A percentile compares a stretch with the other conserved stretches of the same genome.
phyloP scores from a whole-genome alignment of 2,329 filamentous ascomycete species.

The Trematosphaeria pertusa region DNA sequence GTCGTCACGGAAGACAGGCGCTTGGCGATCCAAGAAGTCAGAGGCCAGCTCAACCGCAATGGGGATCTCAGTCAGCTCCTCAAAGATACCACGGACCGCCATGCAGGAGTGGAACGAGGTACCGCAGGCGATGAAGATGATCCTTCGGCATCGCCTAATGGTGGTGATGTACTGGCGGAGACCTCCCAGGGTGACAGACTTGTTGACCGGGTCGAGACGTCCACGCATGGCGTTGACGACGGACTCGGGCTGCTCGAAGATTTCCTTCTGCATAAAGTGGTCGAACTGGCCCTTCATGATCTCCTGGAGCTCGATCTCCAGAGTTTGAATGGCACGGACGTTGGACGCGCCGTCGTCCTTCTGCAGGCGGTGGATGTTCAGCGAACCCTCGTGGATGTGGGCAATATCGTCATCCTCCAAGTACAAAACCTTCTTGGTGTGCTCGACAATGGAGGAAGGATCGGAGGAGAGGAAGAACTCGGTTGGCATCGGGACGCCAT shows the following conservation, averaged over 20 bases:
- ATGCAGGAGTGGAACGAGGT: slow-evolving; percentile 99
- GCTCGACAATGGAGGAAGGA: slow-evolving; percentile 97
- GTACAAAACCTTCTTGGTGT: slow-evolving; percentile 99
- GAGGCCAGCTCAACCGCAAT: slow-evolving; percentile 97
- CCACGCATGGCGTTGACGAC: slow-evolving; percentile 99
- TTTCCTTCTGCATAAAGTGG: slow-evolving; percentile 99
- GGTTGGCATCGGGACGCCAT: slow-evolving; percentile 95
- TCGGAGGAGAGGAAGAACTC: slow-evolving; percentile 99
- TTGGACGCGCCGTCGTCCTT: slow-evolving; percentile 98
- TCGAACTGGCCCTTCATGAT: slow-evolving; percentile 99
- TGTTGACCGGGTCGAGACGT: slow-evolving; percentile 91
- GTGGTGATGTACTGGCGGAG: slow-evolving; percentile 95
- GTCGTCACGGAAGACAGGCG: slow-evolving; percentile 98
- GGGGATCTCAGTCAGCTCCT: slow-evolving; percentile 97
- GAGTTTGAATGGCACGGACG: slow-evolving; percentile 96
- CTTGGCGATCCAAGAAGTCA: slow-evolving; percentile 95
- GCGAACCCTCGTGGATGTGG: slow-evolving; percentile 97
- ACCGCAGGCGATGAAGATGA: slow-evolving; percentile 99
- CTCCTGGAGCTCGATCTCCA: slow-evolving; percentile 98
- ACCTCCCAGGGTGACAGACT: slow-evolving; percentile 93
- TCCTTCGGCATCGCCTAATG: slow-evolving; percentile 93
- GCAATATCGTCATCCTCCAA: slow-evolving; percentile 99
- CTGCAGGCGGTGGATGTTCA: slow-evolving; percentile 98
- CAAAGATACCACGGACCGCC: slow-evolving; percentile 97
- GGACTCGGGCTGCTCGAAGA: slow-evolving; percentile 99